Percentiles rank a stretch among this genome's conserved stretches.
Conservation (phyloP, 345 rosid genomes). For the Eutrema yunnanense region DNA sequence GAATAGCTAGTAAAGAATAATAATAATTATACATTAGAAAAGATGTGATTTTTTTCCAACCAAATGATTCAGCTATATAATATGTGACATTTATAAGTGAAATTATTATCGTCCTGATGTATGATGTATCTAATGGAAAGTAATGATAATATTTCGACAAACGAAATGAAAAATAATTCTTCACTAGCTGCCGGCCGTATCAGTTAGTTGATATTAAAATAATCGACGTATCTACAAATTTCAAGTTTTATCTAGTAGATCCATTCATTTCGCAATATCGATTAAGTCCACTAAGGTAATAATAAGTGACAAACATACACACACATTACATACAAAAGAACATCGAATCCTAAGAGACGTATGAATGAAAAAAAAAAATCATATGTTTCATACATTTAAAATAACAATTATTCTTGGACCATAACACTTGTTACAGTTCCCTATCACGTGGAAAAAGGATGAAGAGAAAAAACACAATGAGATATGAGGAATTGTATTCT, state of each 20-base stretch:
- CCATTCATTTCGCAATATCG: neutral
- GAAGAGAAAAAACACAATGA: neutral
- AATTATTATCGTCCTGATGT: no score
- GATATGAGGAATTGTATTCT: constrained; percentile 7
- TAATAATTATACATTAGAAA: neutral
- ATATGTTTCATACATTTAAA: neutral
- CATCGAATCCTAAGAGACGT: constrained; percentile 1
- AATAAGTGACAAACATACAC: neutral
- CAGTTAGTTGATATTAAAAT: neutral
- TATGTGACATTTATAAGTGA: no score
- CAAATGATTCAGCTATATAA: neutral
- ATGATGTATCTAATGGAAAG: neutral
- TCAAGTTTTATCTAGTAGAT: neutral
- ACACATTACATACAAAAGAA: neutral
- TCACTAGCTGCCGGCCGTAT: no score
- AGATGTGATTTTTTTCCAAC: neutral
- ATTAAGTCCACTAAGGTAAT: neutral
- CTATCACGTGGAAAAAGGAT: constrained; percentile 22
- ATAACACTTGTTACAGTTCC: constrained; percentile 19
- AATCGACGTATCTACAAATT: neutral
- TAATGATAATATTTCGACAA: neutral
- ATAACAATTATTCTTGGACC: constrained; percentile 19
- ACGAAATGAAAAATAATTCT: neutral
- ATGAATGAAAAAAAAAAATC: neutral
- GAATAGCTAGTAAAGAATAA: no score